Percentiles rank a stretch among this genome's conserved stretches.
Evolutionary conservation across 768 basidiomycete genomes (phyloP).

Genomic region (Boletus eberwhitei): DNA sequence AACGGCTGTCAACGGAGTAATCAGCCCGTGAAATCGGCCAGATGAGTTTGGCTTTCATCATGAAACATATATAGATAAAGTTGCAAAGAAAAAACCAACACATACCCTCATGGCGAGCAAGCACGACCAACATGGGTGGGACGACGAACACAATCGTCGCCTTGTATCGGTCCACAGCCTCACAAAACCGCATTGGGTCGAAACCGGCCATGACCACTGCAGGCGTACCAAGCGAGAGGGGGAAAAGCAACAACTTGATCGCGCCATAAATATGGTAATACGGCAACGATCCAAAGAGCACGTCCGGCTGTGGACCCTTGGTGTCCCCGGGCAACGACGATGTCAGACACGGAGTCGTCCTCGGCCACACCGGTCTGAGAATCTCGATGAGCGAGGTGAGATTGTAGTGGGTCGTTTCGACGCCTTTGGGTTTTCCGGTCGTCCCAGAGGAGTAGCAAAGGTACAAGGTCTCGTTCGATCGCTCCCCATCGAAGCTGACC

Average conservation of each 20-base stretch:
- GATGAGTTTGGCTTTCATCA: not conserved
- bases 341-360: constrained; percentile 28
- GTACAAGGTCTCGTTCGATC: constrained; percentile 56
- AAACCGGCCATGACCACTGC: constrained; percentile 64
- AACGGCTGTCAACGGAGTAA: constrained; percentile 40
- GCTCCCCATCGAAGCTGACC: constrained; percentile 50
- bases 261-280: constrained; percentile 55
- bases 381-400: constrained; percentile 58
- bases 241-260: constrained; percentile 60
- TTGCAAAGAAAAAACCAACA: not conserved
- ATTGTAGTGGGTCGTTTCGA: constrained; percentile 68
- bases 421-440: constrained; percentile 75
- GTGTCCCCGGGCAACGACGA: constrained; percentile 5
- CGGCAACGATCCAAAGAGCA: constrained; percentile 63
- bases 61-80: no score
- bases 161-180: constrained; percentile 60
- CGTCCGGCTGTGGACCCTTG: constrained; percentile 34
- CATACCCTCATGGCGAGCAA: constrained; percentile 67
- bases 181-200: constrained; percentile 66
- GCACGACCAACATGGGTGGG: constrained; percentile 79
- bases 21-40: not conserved
- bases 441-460: constrained; percentile 70
- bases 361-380: constrained; percentile 43
- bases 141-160: constrained; percentile 60
- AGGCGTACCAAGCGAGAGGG: constrained; percentile 47